Percentiles rank a stretch among this genome's conserved stretches.
These are phyloP conservation scores for Penicillium pulvis DNA, from an alignment of 495 filamentous ascomycete species.

Conservation along the genomic window DNA sequence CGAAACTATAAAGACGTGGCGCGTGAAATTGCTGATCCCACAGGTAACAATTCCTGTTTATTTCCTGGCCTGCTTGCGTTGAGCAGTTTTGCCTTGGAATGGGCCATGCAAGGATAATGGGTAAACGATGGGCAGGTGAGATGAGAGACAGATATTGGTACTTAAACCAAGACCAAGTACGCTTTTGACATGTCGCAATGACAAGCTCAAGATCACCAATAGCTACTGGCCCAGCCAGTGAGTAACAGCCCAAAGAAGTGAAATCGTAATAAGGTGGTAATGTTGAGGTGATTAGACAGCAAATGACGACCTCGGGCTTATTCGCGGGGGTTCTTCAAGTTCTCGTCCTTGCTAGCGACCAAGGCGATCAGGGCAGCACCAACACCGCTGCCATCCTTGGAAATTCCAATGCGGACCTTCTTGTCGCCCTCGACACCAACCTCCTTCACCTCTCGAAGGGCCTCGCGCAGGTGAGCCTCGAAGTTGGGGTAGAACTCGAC, in stretches of 20 bases:
- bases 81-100: conserved; percentile 12
- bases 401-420: conserved; percentile 85
- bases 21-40: conserved; percentile 6
- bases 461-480: conserved; percentile 74
- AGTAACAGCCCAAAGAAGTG: background rate
- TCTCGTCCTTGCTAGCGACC: conserved; percentile 53
- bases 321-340: conserved; percentile 18
- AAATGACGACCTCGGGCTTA: conserved; percentile 2
- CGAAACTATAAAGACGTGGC: background rate
- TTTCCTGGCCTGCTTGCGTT: conserved; percentile 11
- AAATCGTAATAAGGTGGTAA: conserved; percentile 8
- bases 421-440: conserved; percentile 74
- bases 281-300: background rate
- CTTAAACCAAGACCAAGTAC: background rate
- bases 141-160: background rate
- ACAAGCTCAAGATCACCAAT: conserved; percentile 5
- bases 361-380: conserved; percentile 90
- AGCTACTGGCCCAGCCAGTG: conserved; percentile 11
- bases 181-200: background rate
- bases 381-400: conserved; percentile 91
- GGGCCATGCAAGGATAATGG: conserved; percentile 7
- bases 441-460: conserved; percentile 66
- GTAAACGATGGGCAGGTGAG: background rate
- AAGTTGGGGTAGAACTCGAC: conserved; percentile 94
- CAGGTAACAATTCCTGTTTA: conserved; percentile 1